A percentile compares a stretch with the other conserved stretches of the same genome.
Evolutionary conservation across 2,329 filamentous ascomycete genomes (phyloP).

Genomic region (Pseudogymnoascus sp.): DNA sequence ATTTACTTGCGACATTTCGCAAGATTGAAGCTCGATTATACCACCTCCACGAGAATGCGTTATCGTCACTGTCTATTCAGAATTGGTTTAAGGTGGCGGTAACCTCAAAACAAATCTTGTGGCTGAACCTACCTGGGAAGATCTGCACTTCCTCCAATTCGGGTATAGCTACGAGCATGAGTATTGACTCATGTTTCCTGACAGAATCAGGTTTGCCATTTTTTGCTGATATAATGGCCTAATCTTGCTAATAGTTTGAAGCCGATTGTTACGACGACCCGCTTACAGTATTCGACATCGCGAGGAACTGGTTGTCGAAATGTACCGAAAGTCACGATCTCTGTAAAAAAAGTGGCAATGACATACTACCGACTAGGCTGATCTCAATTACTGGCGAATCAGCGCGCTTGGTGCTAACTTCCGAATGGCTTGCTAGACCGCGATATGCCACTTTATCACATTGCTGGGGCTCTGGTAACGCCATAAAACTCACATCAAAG

Average conservation of each 20-base stretch:
- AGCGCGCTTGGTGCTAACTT: slow-evolving; percentile 11
- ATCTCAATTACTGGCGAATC: slow-evolving; percentile 11
- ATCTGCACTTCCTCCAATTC: slow-evolving; percentile 3
- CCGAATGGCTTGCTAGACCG: background rate
- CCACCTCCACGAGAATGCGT: slow-evolving; percentile 5
- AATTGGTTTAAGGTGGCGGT: too few relatives aligned
- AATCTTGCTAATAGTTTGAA: slow-evolving; percentile 10
- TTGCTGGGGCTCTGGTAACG: slow-evolving; percentile 13
- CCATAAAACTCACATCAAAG: background rate
- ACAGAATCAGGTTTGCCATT: slow-evolving; percentile 11
- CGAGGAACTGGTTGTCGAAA: background rate
- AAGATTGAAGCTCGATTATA: slow-evolving; percentile 14
- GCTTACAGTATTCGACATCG: background rate
- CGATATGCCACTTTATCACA: slow-evolving; percentile 14
- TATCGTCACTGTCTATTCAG: background rate
- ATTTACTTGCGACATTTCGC: slow-evolving; percentile 11
- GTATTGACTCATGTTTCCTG: slow-evolving; percentile 6
- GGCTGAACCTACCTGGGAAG: slow-evolving; percentile 14
- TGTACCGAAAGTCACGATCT: slow-evolving; percentile 9
- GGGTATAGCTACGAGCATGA: background rate
- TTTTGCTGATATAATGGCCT: background rate
- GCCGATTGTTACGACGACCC: slow-evolving; percentile 14
- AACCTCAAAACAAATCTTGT: too few relatives aligned
- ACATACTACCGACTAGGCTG: slow-evolving; percentile 12
- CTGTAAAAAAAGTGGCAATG: background rate